phyloP scores from a whole-genome alignment of 2,329 filamentous ascomycete species.

The Pestalotiopsis fici region DNA sequence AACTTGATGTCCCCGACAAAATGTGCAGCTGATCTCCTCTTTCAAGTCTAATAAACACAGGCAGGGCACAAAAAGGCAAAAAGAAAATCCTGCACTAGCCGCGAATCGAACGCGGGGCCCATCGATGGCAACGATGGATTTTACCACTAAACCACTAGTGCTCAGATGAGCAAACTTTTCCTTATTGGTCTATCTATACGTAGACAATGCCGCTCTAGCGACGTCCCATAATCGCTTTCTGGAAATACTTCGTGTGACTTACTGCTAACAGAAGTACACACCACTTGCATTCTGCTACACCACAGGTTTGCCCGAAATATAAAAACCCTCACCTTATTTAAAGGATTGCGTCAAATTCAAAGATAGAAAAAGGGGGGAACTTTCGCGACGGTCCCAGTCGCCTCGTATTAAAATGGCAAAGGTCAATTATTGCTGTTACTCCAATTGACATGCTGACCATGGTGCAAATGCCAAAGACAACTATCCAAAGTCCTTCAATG shows the following conservation, averaged over 20 bases:
- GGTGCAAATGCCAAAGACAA: too few species aligned
- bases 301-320: neutral
- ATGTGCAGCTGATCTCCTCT: neutral
- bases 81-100: slow-evolving; percentile 24
- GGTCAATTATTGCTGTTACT: too few species aligned
- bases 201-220: neutral
- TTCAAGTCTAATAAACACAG: neutral
- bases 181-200: too few species aligned
- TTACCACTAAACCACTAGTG: slow-evolving; percentile 54
- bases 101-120: slow-evolving; percentile 49
- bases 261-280: neutral
- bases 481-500: too few species aligned
- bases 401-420: neutral
- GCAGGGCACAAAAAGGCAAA: neutral
- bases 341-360: neutral
- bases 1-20: neutral
- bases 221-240: neutral
- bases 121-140: slow-evolving; percentile 56
- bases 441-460: too few species aligned
- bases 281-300: neutral
- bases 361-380: neutral
- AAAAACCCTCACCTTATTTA: neutral
- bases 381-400: neutral
- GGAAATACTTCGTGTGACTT: neutral
- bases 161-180: too few species aligned